phyloP scores from a whole-genome alignment of 1,284 basidiomycete genomes.

The Melampsora larici-populina region DNA sequence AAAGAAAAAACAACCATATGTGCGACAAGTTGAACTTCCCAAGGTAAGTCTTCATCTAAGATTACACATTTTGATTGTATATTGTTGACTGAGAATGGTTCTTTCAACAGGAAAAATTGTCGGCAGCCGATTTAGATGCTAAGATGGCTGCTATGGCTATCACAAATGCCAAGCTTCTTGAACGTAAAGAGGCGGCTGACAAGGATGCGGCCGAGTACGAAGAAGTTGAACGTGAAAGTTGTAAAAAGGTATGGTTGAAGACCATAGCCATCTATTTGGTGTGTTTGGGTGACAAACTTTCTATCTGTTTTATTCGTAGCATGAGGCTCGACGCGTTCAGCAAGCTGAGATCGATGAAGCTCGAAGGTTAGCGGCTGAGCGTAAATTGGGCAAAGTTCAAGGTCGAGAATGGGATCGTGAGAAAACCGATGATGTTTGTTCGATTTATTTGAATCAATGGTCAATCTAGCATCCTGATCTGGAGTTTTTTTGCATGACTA shows the following conservation, averaged over 20 bases:
- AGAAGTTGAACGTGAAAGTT: constrained; percentile 32
- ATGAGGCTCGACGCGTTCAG: constrained; percentile 43
- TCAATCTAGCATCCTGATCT: background rate
- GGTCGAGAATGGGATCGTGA: constrained; percentile 47
- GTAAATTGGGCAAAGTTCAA: constrained; percentile 44
- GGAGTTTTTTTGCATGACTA: background rate
- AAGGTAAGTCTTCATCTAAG: constrained; percentile 13
- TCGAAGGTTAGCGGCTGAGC: constrained; percentile 45
- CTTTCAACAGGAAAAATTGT: constrained; percentile 44
- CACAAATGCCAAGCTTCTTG: constrained; percentile 44
- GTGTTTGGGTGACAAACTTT: background rate
- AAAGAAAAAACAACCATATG: constrained; percentile 30
- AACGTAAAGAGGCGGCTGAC: constrained; percentile 38
- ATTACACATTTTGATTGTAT: background rate
- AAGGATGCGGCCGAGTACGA: constrained; percentile 31
- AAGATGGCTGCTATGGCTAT: constrained; percentile 47
- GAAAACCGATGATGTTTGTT: constrained; percentile 42
- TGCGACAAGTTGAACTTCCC: constrained; percentile 36
- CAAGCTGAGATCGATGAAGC: constrained; percentile 46
- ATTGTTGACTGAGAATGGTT: background rate
- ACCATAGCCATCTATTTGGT: background rate
- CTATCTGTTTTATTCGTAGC: background rate
- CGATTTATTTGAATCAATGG: background rate
- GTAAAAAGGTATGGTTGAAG: constrained; percentile 6
- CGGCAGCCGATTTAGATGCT: constrained; percentile 45